phyloP scores from a whole-genome alignment of 306 rosid genomes.

The Hippophae rhamnoides region DNA sequence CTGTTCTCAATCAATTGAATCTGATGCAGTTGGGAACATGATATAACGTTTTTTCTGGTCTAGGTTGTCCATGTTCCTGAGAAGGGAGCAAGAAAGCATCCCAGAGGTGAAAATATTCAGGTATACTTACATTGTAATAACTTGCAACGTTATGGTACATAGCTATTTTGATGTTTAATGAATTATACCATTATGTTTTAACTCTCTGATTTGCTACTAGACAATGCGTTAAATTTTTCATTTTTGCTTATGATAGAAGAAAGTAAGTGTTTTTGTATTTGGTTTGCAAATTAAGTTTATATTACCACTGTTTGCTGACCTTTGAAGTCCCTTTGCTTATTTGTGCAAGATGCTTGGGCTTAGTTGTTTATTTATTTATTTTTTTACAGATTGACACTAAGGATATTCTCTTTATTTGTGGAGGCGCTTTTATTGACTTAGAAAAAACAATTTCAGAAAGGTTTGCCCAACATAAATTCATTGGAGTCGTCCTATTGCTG shows the following conservation, averaged over 20 bases:
- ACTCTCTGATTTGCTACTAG: neutral
- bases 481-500: neutral
- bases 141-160: neutral
- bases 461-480: slow-evolving; percentile 26
- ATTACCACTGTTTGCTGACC: slow-evolving; percentile 1
- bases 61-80: slow-evolving; percentile 97
- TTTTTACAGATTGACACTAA: slow-evolving; percentile 84
- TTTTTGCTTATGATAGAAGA: no score
- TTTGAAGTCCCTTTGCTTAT: slow-evolving; percentile 3
- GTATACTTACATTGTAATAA: slow-evolving; percentile 20
- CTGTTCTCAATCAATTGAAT: no score
- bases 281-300: neutral
- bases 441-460: slow-evolving; percentile 99
- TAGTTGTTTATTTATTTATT: slow-evolving; percentile 1
- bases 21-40: no score
- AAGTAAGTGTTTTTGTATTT: no score
- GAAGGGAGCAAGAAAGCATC: slow-evolving; percentile 97
- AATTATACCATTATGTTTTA: neutral
- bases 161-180: slow-evolving; percentile 1
- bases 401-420: slow-evolving; percentile 94
- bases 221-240: neutral
- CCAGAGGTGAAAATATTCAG: slow-evolving; percentile 93
- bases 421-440: slow-evolving; percentile 90
- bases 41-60: slow-evolving; percentile 18
- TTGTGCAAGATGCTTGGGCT: no score